These are phyloP conservation scores for Cercophora sp. DNA, from an alignment of 495 filamentous ascomycete species.

Conservation along the genomic window DNA sequence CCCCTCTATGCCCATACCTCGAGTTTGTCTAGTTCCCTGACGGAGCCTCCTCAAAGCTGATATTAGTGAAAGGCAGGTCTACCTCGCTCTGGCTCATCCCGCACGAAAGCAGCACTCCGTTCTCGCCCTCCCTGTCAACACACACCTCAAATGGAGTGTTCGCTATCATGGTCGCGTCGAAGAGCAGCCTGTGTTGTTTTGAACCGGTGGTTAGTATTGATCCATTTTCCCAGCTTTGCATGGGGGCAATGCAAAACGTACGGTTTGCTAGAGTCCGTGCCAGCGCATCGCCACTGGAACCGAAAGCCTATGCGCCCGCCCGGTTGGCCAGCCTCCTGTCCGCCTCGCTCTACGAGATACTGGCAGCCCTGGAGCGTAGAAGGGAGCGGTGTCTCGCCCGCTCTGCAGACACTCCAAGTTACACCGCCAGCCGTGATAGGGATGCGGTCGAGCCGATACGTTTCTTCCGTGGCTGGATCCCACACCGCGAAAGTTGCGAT, in stretches of 20 bases:
- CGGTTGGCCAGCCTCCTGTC: no score
- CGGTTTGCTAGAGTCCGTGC: constrained; percentile 24
- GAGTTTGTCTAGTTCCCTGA: neutral
- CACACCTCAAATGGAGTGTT: neutral
- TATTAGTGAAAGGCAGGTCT: constrained; percentile 4
- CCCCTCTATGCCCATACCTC: no score
- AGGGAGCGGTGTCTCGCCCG: constrained; percentile 5
- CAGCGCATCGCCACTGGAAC: constrained; percentile 25
- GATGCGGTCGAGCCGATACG: constrained; percentile 9
- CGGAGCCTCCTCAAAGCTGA: constrained; percentile 5
- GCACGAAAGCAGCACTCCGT: constrained; percentile 5
- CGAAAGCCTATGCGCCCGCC: constrained; percentile 14
- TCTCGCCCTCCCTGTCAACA: constrained; percentile 4
- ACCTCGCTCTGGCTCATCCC: constrained; percentile 6
- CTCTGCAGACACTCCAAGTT: neutral
- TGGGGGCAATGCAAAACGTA: constrained; percentile 7
- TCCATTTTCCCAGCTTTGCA: neutral
- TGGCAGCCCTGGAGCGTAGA: constrained; percentile 9
- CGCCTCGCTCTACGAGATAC: constrained; percentile 12
- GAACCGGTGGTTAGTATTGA: neutral
- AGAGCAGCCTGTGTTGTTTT: neutral
- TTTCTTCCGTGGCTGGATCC: constrained; percentile 19
- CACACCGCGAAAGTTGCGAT: constrained; percentile 13
- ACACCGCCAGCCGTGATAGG: constrained; percentile 8
- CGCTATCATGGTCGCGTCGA: constrained; percentile 5